phyloP scores from a whole-genome alignment of 1,284 basidiomycete species.

The Xerocomus nothofagi region DNA sequence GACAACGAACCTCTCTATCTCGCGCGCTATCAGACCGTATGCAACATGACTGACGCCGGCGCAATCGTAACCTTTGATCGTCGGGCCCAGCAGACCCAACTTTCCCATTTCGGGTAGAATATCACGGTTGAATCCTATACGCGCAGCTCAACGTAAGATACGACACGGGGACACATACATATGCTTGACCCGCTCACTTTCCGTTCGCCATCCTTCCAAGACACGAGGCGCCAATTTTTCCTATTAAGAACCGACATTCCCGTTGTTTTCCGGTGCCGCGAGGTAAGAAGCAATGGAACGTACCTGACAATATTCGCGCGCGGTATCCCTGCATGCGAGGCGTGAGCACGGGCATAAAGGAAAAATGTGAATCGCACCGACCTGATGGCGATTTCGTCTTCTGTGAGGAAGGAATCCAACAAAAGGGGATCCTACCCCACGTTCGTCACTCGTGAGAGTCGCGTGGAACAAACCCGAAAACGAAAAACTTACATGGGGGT shows the following conservation, averaged over 20 bases:
- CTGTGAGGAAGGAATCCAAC: slow-evolving; percentile 77
- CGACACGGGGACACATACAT: neutral
- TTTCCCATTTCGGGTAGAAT: slow-evolving; percentile 92
- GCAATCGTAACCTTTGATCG: slow-evolving; percentile 92
- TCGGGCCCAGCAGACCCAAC: slow-evolving; percentile 87
- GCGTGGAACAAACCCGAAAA: slow-evolving; percentile 18
- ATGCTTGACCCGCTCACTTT: slow-evolving; percentile 51
- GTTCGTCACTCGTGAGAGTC: slow-evolving; percentile 1
- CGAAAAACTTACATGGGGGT: slow-evolving; percentile 28
- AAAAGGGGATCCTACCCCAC: slow-evolving; percentile 69
- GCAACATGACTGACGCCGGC: slow-evolving; percentile 91
- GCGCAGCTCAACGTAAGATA: slow-evolving; percentile 1
- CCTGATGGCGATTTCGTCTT: slow-evolving; percentile 91
- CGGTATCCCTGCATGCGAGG: slow-evolving; percentile 65
- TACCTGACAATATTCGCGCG: slow-evolving; percentile 82
- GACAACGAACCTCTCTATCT: slow-evolving; percentile 78
- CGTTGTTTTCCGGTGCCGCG: slow-evolving; percentile 3
- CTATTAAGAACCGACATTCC: slow-evolving; percentile 38
- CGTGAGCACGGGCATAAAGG: neutral
- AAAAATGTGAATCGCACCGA: slow-evolving; percentile 36
- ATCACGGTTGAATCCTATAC: slow-evolving; percentile 72
- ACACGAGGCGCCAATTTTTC: slow-evolving; percentile 85
- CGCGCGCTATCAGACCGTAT: slow-evolving; percentile 91
- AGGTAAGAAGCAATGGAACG: slow-evolving; percentile 18
- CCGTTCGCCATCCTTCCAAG: slow-evolving; percentile 83